These are phyloP conservation scores for Lobosporangium transversale DNA, from an alignment of 192 early-diverging fungal genomes.

Conservation along the genomic window DNA sequence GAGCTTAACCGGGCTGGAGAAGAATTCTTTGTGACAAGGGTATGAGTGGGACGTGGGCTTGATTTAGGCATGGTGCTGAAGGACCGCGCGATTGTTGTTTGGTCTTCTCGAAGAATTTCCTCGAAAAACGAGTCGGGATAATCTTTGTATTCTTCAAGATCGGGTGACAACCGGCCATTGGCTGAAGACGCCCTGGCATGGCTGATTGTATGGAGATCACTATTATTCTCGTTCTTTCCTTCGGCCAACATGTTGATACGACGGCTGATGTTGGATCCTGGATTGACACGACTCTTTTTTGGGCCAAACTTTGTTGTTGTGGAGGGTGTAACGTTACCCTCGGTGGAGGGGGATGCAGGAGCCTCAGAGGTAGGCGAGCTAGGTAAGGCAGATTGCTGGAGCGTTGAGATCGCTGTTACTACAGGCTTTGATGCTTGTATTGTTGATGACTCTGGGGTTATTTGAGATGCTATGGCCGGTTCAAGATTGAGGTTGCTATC, in stretches of 20 bases:
- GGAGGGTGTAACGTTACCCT: slow-evolving; percentile 12
- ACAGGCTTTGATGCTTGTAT: no score
- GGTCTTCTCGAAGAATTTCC: slow-evolving; percentile 37
- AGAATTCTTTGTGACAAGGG: slow-evolving; percentile 5
- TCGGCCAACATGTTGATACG: slow-evolving; percentile 38
- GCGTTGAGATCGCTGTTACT: no score
- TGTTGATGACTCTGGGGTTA: no score
- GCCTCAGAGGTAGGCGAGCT: not conserved
- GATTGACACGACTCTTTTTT: slow-evolving; percentile 26
- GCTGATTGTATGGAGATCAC: slow-evolving; percentile 31
- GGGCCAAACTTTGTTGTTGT: slow-evolving; percentile 27
- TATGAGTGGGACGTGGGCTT: slow-evolving; percentile 9
- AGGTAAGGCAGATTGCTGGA: no score
- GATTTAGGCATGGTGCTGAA: slow-evolving; percentile 26
- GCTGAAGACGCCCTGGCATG: slow-evolving; percentile 1
- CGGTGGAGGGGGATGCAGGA: not conserved
- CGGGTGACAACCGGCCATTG: slow-evolving; percentile 24
- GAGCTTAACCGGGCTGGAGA: slow-evolving; percentile 5
- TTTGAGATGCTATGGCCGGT: no score
- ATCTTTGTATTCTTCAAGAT: slow-evolving; percentile 27
- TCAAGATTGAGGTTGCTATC: slow-evolving; percentile 27
- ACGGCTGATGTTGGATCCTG: slow-evolving; percentile 45
- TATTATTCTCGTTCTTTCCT: slow-evolving; percentile 49
- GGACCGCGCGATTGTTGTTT: slow-evolving; percentile 29
- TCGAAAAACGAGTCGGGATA: slow-evolving; percentile 49